Evolutionary conservation across 2,329 filamentous ascomycete species (phyloP), one percentile per base, ranked within the genome.

Genomic region (Penicillium sp.): DNA sequence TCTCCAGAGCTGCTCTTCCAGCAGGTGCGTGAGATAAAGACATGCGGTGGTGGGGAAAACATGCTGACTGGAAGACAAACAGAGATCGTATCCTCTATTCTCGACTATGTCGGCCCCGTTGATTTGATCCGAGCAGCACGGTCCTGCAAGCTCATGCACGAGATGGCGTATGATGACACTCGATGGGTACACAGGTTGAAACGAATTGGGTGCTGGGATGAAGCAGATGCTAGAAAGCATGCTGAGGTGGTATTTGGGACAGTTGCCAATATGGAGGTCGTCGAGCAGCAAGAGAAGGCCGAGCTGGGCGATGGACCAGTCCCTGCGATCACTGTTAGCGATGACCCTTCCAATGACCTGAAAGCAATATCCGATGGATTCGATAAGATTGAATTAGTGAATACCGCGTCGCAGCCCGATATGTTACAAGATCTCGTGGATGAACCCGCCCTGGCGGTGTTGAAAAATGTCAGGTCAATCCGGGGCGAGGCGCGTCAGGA

Each of bases 131-230:
- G 87, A 65, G 93, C 91, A 71, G 93, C 94, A 44, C 87, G 88
- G 61, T 87, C 90, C 25, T 96, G 91, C 57, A 89, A 85, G 70
- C 89, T 91, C 59, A 85, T 97, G 82, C 88, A 89, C 71, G 94
- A 99, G 76, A 99, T 99, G 92, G 92, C 97, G 3, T 99, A 97
- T 76, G 94, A 99, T 73, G 94, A 99, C 74, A 91, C 92, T 49
- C 84, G 93, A 78, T 99, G 94, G 94, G 89, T 97, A 39, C 86
- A 90, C 62, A 84, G 90, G 61, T 76, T 99, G 53, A 89, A 89
- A 71, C 87, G 83, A 57, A 96, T 99, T 87, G 90, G 88, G 2
- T 89, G 90, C 64, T 99, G 94, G 94, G 88, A 96, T 69, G 94
- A 99, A 71, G 75, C 79, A 4, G 93, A 96, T 71, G 94, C 94